Evolutionary conservation across 345 rosid species (phyloP).

Genomic region (Rhodomyrtus tomentosa): DNA sequence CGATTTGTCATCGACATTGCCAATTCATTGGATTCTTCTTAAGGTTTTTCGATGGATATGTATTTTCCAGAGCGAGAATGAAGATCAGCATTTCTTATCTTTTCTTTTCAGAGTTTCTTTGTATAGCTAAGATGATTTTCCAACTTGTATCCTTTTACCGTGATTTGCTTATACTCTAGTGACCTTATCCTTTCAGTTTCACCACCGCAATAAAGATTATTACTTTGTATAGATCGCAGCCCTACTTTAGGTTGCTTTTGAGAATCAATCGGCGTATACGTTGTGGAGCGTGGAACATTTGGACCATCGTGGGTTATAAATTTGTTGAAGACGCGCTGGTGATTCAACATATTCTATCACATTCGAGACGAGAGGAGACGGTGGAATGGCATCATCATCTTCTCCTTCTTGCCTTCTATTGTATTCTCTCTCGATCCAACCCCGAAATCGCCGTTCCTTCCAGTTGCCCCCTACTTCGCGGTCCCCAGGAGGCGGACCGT

Average conservation of each 20-base stretch:
- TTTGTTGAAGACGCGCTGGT: no score
- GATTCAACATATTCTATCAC: neutral
- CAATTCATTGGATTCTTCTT: slow-evolving; percentile 2
- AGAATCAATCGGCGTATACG: no score
- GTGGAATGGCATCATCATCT: neutral
- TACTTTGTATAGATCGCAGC: neutral
- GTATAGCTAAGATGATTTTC: neutral
- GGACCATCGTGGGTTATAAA: no score
- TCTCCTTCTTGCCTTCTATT: neutral
- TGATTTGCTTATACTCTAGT: neutral
- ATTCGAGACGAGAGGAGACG: neutral
- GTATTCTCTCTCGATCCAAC: neutral
- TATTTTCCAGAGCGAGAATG: neutral
- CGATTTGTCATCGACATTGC: slow-evolving; percentile 20
- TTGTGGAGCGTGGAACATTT: no score
- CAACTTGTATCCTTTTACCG: neutral
- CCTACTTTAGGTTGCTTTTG: neutral
- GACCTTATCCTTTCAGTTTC: neutral
- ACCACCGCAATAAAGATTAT: neutral
- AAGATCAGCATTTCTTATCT: neutral
- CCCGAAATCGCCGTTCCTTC: neutral
- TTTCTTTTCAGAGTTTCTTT: neutral
- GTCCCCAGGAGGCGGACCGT: neutral
- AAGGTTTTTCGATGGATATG: neutral
- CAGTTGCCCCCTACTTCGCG: neutral